Percentiles rank a stretch among this genome's conserved stretches.
Conservation (phyloP, 1,139 yeast genomes). For the Kazachstania sp. region DNA sequence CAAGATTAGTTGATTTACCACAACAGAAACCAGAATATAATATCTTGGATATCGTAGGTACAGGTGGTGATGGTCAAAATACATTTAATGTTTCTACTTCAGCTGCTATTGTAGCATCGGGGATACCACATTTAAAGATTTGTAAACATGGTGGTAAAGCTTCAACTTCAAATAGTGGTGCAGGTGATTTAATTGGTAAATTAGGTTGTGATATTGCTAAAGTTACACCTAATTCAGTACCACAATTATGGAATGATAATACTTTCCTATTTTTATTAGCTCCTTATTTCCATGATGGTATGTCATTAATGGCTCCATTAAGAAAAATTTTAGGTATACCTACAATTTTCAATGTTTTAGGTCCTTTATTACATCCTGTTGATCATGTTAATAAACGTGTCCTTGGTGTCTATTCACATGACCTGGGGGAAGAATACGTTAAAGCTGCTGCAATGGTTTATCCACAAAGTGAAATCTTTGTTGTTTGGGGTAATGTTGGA, state of each 20-base stretch:
- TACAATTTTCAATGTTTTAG: constrained; percentile 84
- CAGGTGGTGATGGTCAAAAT: constrained; percentile 97
- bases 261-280: constrained; percentile 78
- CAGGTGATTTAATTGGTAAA: constrained; percentile 74
- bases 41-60: constrained; percentile 86
- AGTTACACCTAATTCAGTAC: constrained; percentile 59
- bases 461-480: constrained; percentile 47
- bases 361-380: constrained; percentile 88
- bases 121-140: constrained; percentile 64
- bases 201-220: constrained; percentile 71
- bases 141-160: constrained; percentile 98
- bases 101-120: constrained; percentile 88
- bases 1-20: constrained; percentile 38
- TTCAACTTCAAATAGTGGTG: constrained; percentile 83
- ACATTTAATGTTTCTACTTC: constrained; percentile 95
- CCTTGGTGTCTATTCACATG: constrained; percentile 78
- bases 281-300: constrained; percentile 90
- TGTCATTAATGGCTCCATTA: constrained; percentile 74
- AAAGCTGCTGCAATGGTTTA: constrained; percentile 50
- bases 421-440: constrained; percentile 76
- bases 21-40: constrained; percentile 25
- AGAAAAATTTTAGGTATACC: constrained; percentile 78
- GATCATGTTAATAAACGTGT: constrained; percentile 56
- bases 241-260: constrained; percentile 44
- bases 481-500: constrained; percentile 87